Conservation (phyloP, 202 grass and related monocot species). For the Panicum hallii region DNA sequence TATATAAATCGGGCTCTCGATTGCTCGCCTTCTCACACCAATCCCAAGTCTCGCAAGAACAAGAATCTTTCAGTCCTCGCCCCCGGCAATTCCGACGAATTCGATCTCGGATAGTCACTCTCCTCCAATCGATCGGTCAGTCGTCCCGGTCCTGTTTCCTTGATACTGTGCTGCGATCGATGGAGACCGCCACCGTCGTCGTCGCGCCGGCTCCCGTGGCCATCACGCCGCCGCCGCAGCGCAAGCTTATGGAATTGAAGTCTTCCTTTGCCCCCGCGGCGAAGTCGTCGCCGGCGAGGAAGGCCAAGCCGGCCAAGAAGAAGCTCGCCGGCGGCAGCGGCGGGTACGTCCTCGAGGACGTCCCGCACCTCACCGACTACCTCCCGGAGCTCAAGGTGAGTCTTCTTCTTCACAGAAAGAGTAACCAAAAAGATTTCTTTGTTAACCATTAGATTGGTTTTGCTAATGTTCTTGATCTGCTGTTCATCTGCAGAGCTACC, state of each 20-base stretch:
- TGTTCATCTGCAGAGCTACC: slow-evolving; percentile 54
- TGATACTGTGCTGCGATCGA: slow-evolving; percentile 5
- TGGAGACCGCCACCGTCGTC: slow-evolving; percentile 37
- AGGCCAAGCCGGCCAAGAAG: slow-evolving; percentile 44
- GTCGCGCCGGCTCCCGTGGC: slow-evolving; percentile 26
- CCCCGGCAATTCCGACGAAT: neutral
- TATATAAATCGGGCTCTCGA: slow-evolving; percentile 23
- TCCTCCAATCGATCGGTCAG: neutral
- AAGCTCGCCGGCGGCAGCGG: slow-evolving; percentile 58
- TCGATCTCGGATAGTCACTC: neutral
- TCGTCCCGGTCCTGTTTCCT: neutral
- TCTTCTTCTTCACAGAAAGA: neutral
- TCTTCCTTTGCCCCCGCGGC: neutral
- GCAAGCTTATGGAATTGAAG: slow-evolving; percentile 39
- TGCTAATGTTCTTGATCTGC: neutral
- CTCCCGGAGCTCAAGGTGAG: slow-evolving; percentile 53
- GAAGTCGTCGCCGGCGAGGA: slow-evolving; percentile 25
- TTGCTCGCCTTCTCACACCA: neutral
- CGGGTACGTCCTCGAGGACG: slow-evolving; percentile 85
- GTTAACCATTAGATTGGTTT: neutral
- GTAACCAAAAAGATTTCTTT: neutral
- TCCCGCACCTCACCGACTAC: slow-evolving; percentile 79
- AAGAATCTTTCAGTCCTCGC: slow-evolving; percentile 2
- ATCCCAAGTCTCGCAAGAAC: neutral
- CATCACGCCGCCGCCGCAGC: neutral